Evolutionary conservation across 768 basidiomycete genomes (phyloP), one percentile per base, ranked within the genome.

Genomic region (Pleurotus salmoneostramineus): DNA sequence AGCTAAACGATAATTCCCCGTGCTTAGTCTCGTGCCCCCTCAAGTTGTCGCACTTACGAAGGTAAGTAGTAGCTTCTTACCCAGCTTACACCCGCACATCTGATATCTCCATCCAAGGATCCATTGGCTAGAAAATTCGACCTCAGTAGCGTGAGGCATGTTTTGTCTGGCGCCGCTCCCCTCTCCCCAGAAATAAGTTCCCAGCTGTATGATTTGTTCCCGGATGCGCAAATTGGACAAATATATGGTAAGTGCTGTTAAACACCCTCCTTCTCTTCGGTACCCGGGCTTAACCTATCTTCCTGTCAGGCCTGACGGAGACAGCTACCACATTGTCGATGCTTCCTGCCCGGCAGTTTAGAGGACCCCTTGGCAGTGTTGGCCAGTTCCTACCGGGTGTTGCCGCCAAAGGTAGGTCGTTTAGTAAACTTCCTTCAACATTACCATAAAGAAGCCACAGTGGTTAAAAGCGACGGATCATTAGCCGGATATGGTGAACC

Each of bases 121-220:
- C 77, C 80, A 7, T 73, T 68, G 4, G 70, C 76, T 12, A 69
- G 70, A 63, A 69, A 77, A 21, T 72, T 78, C 62, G 73, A 80
- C 61, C 70, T 81, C 7, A 69, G 65, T 7, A 60, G 54, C 62
- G 69, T 72, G 70, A 80, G 68, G 60, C 71, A 69, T 60, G 68
- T 84, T 15, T 70, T 73, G 57, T 67, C 64, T 62, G 84, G 85
- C 21, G 85, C 86, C 27, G 86, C 85, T 6, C 85, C 86, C 45
- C 73, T 86, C 46, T 77, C 82, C 0, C 61, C 67, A 33, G 80
- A 84, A 60, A 64, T 83, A n/a, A 82, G 78, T 60, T 66, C 73
- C 35, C 75, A 74, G 61, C 69, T 84, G 27, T 64, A 65, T 14
- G 66, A 73, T 40, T 60, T 79, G 35, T 77, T 87, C 35, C 85